Evolutionary conservation across 768 basidiomycete genomes (phyloP), one percentile per base, ranked within the genome.

Genomic region (Leccinum aurantiacum): DNA sequence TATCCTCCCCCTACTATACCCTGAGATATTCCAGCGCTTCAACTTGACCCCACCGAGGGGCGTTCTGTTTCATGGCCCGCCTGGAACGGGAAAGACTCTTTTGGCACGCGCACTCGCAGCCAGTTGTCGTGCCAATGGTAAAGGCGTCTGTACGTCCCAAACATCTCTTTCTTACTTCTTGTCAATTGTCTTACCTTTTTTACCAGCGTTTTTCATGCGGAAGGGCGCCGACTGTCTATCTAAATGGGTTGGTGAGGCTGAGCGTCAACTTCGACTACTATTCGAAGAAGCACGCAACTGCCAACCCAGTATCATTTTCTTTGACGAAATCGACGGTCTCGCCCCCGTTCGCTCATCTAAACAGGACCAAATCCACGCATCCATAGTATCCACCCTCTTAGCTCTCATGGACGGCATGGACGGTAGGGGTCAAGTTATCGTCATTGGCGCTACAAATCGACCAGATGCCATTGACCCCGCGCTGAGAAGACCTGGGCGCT

Each of bases 401-500:
- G 96, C 97, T 2, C 81, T 98, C 48, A 98, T 98, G 97, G 97
- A 98, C 72, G 97, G 96, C 48, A 98, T 98, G 96, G 97, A 99
- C 63, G 95, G 95, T 1, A 85, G 97, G 55, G 95, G 95, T 2
- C 95, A 98, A 74, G 96, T 99, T 17, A 84, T 98, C 27, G 93
- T 99, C 31, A 98, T 98, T 65, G 97, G 97, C 29, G 97, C 97
- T 2, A 99, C 97, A 3, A 99, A 99, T 72, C 75, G 97, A 61
- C 96, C 96, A 0, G 97, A 99, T 73, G 91, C 95, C n/a, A 88
- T 99, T 58, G 97, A 99, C 74, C 94, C 97, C 19, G 97, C 97
- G 1, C 75, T 99, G 53, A 81, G 97, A 31, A 80, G 97, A 25
- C 97, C 96, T 1, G 97, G 97, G 17, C 81, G 97, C 61, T 98